Evolutionary conservation across 495 filamentous ascomycete species (phyloP).

Genomic region (Podospora pseudoanserina): DNA sequence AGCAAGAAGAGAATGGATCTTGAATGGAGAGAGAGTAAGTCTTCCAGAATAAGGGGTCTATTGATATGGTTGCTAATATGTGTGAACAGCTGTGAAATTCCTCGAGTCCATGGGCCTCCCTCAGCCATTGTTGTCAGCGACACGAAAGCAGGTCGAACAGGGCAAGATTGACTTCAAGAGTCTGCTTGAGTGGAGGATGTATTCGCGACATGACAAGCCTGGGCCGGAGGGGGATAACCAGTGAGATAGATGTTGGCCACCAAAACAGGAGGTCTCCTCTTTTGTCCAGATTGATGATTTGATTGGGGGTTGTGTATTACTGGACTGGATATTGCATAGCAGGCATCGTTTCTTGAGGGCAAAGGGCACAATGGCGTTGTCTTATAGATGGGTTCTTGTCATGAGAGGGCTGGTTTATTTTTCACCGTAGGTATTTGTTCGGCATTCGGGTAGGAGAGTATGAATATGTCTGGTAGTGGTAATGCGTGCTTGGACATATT

Average conservation of each 20-base stretch:
- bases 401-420: not conserved
- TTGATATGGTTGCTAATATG: constrained; percentile 1
- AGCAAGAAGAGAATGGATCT: constrained; percentile 64
- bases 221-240: constrained; percentile 19
- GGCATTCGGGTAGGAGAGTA: not conserved
- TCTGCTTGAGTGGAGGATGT: constrained; percentile 65
- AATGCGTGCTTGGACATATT: no score
- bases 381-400: not conserved
- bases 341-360: not conserved
- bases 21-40: constrained; percentile 77
- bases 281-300: not conserved
- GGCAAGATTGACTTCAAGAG: constrained; percentile 69
- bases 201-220: constrained; percentile 60
- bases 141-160: constrained; percentile 72
- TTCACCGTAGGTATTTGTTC: not conserved
- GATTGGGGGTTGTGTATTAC: not conserved
- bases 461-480: no score
- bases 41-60: no score
- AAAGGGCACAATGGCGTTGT: not conserved
- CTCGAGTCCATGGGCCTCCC: constrained; percentile 85
- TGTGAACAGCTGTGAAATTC: constrained; percentile 56
- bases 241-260: not conserved
- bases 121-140: constrained; percentile 65
- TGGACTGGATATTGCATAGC: not conserved
- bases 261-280: not conserved